Evolutionary conservation across 1,139 yeast genomes (phyloP).

Genomic region (Scheffersomyces segobiensis): DNA sequence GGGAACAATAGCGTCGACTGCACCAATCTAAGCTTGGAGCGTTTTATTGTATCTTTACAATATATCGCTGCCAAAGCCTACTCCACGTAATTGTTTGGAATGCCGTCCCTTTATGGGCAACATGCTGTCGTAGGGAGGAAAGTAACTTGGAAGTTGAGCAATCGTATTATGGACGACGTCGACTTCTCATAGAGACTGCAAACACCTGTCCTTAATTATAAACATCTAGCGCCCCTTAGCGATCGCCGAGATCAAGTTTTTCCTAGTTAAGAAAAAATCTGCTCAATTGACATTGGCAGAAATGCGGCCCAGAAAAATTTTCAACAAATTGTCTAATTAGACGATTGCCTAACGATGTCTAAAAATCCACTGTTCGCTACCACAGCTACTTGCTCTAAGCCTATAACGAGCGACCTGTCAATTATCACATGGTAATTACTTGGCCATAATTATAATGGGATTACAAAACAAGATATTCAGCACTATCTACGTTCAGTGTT

Average conservation of each 20-base stretch:
- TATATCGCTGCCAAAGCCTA: background rate
- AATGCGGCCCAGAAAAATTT: background rate
- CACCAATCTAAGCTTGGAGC: background rate
- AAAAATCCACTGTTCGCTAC: background rate
- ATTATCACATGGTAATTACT: background rate
- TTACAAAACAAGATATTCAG: background rate
- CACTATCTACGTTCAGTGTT: background rate
- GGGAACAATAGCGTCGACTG: background rate
- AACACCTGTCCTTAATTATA: background rate
- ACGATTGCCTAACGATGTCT: background rate
- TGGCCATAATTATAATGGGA: background rate
- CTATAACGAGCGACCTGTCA: background rate
- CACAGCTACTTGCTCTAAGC: background rate
- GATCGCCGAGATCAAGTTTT: background rate
- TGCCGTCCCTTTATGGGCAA: background rate
- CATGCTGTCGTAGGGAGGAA: background rate
- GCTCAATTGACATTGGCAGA: background rate
- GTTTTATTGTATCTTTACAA: background rate
- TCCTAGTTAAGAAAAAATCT: background rate
- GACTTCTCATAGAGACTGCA: background rate
- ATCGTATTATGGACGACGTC: background rate
- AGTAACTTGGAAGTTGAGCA: background rate
- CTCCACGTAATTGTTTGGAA: background rate
- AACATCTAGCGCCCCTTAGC: background rate
- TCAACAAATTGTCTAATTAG: background rate